Evolutionary conservation across 2,329 filamentous ascomycete genomes (phyloP).

Genomic region (Fusarium sp.): DNA sequence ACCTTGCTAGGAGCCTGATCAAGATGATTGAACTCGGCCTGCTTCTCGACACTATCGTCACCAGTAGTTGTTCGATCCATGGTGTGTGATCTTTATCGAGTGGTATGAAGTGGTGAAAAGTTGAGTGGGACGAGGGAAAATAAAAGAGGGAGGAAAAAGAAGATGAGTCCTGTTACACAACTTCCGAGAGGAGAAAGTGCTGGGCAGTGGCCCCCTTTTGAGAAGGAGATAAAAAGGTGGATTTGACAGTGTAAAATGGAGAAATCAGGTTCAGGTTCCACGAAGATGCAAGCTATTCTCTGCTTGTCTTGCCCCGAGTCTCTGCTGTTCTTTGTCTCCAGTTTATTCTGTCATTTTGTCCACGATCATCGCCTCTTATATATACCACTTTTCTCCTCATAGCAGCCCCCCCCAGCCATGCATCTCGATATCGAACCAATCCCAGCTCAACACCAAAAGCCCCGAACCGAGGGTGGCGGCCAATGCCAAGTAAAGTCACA

Average conservation of each 20-base stretch:
- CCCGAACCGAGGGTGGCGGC: slow-evolving; percentile 46
- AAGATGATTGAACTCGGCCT: slow-evolving; percentile 45
- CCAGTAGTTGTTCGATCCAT: slow-evolving; percentile 43
- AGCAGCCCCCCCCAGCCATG: background rate
- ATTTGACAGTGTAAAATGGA: background rate
- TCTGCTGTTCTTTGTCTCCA: slow-evolving; percentile 23
- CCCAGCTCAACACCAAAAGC: background rate
- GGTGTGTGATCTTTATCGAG: background rate
- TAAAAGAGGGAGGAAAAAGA: background rate
- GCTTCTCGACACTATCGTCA: slow-evolving; percentile 43
- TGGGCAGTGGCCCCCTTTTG: slow-evolving; percentile 25
- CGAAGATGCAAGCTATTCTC: slow-evolving; percentile 23
- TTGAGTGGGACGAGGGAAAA: background rate
- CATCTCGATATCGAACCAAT: slow-evolving; percentile 37
- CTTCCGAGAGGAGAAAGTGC: slow-evolving; percentile 18
- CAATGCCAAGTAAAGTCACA: slow-evolving; percentile 18
- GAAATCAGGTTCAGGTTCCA: slow-evolving; percentile 16
- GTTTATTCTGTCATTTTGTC: slow-evolving; percentile 9
- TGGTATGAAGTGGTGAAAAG: background rate
- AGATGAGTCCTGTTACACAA: slow-evolving; percentile 30
- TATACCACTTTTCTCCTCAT: background rate
- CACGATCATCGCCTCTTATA: slow-evolving; percentile 27
- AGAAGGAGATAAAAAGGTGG: background rate
- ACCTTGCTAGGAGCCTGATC: slow-evolving; percentile 40
- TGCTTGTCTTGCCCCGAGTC: slow-evolving; percentile 20